Conservation (phyloP, 2,329 filamentous ascomycete genomes). For the Aspergillus aculeatinus region DNA sequence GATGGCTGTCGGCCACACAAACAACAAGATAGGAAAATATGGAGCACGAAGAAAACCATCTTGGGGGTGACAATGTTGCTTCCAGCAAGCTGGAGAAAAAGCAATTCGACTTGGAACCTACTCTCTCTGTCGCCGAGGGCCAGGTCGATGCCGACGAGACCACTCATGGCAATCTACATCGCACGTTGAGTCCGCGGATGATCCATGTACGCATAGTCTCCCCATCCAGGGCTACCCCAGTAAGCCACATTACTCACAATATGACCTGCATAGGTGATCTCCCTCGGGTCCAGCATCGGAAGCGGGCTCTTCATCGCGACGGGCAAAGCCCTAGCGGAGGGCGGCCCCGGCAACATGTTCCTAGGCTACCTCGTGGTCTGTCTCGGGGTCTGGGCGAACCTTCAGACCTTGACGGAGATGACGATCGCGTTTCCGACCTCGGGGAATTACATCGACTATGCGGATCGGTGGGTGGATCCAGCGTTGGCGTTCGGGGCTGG, state of each 20-base stretch:
- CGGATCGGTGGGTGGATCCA: conserved; percentile 40
- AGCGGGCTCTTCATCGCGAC: conserved; percentile 13
- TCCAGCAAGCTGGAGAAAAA: not conserved
- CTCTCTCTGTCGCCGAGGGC: not conserved
- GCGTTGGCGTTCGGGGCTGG: conserved; percentile 42
- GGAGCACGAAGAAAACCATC: not conserved
- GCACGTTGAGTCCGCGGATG: not conserved
- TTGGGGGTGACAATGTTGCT: not conserved
- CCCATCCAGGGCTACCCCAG: not conserved
- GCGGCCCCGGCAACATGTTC: conserved; percentile 11
- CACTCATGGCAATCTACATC: not conserved
- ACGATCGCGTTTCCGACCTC: conserved; percentile 28
- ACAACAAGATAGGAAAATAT: not conserved
- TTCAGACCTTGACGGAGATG: conserved; percentile 13
- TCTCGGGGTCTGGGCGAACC: conserved; percentile 12
- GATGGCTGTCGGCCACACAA: not conserved
- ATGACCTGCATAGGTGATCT: conserved; percentile 2
- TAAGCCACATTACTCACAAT: too few relatives aligned
- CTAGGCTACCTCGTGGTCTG: conserved; percentile 6
- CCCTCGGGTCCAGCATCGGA: conserved; percentile 7
- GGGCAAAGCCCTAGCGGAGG: conserved; percentile 10
- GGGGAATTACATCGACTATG: conserved; percentile 41
- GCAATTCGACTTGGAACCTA: not conserved
- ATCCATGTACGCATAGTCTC: not conserved
- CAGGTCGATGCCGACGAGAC: not conserved